phyloP scores from a whole-genome alignment of 345 rosid species.

The Populus alba region DNA sequence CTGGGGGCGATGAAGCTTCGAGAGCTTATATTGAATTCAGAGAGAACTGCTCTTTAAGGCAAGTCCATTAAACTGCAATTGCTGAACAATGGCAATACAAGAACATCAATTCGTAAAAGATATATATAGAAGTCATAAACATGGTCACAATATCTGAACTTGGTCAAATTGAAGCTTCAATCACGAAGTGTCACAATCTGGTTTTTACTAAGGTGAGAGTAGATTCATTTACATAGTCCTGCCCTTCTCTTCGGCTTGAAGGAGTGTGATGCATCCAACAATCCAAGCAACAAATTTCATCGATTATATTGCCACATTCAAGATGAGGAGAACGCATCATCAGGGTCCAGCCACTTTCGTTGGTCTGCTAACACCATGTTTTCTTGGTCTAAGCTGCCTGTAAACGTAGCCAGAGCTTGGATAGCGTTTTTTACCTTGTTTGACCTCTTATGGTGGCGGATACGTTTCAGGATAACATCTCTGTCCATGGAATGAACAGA shows the following conservation, averaged over 20 bases:
- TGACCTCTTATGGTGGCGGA: slow-evolving; percentile 39
- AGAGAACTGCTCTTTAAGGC: background rate
- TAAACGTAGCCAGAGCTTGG: slow-evolving; percentile 17
- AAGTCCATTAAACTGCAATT: background rate
- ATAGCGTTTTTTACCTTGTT: slow-evolving; percentile 35
- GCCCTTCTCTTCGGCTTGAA: no score
- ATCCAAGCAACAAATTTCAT: no score
- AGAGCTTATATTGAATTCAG: background rate
- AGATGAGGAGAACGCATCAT: slow-evolving; percentile 44
- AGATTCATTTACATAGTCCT: no score
- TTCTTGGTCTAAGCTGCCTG: slow-evolving; percentile 13
- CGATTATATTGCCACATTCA: slow-evolving; percentile 7
- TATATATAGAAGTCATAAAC: background rate
- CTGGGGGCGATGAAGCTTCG: background rate
- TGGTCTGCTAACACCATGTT: background rate
- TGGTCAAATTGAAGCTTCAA: background rate
- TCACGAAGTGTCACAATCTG: background rate
- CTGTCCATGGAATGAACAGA: slow-evolving; percentile 29
- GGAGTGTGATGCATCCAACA: no score
- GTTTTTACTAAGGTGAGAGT: background rate
- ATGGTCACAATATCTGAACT: background rate
- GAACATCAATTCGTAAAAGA: background rate
- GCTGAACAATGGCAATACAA: background rate
- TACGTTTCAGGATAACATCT: slow-evolving; percentile 41
- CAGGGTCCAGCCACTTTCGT: slow-evolving; percentile 32